A percentile compares a stretch with the other conserved stretches of the same genome.
phyloP scores from a whole-genome alignment of 768 basidiomycete genomes.

The Rhodotorula graminis region DNA sequence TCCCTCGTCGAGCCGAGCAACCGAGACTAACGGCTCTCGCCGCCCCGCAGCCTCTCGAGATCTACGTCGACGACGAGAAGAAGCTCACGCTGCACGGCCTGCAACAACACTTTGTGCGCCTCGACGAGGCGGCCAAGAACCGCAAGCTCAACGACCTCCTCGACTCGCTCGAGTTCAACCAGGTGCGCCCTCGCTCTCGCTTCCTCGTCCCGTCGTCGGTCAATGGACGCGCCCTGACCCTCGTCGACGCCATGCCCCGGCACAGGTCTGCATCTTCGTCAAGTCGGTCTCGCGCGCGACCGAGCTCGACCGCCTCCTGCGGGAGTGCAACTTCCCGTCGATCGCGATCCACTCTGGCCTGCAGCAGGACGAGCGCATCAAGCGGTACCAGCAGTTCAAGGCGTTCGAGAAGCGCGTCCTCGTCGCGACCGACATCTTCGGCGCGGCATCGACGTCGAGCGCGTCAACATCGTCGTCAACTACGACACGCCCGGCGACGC shows the following conservation, averaged over 20 bases:
- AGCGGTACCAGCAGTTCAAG: constrained; percentile 95
- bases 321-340: constrained; percentile 96
- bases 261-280: constrained; percentile 95
- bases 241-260: no score
- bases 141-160: constrained; percentile 92
- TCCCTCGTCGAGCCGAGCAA: neutral
- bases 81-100: constrained; percentile 96
- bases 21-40: no score
- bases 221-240: neutral
- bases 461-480: constrained; percentile 96
- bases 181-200: constrained; percentile 54
- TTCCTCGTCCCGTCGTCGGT: neutral
- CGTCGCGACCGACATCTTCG: constrained; percentile 98
- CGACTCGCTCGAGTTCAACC: constrained; percentile 96
- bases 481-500: constrained; percentile 97
- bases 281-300: constrained; percentile 96
- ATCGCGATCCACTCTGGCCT: constrained; percentile 95
- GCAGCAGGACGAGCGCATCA: constrained; percentile 91
- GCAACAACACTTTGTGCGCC: constrained; percentile 96
- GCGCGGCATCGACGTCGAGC: constrained; percentile 99
- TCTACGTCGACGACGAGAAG: constrained; percentile 98
- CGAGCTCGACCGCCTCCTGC: constrained; percentile 88
- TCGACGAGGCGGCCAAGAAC: constrained; percentile 93
- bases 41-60: constrained; percentile 77
- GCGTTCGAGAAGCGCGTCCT: constrained; percentile 98